phyloP scores from a whole-genome alignment of 1,284 basidiomycete genomes.

The Polyporus tsugae region DNA sequence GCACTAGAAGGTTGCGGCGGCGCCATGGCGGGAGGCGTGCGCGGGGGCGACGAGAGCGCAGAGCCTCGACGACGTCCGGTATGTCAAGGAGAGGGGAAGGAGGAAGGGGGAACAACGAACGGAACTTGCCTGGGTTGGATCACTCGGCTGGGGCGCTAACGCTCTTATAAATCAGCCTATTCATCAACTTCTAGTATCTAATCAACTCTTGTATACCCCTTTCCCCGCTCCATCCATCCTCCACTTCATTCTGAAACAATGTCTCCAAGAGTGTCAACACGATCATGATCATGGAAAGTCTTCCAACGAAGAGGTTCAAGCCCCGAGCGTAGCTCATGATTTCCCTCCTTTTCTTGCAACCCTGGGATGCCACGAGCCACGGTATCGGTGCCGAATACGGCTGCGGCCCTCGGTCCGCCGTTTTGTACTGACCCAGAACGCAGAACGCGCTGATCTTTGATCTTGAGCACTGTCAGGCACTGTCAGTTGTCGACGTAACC shows the following conservation, averaged over 20 bases:
- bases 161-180: constrained; percentile 15
- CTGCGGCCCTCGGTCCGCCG: neutral
- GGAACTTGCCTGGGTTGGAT: constrained; percentile 30
- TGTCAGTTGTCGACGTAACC: constrained; percentile 11
- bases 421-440: neutral
- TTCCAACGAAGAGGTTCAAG: neutral
- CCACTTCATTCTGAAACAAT: constrained; percentile 1
- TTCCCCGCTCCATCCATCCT: neutral
- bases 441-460: neutral
- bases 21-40: constrained; percentile 58
- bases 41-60: constrained; percentile 36
- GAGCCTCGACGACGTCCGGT: constrained; percentile 88
- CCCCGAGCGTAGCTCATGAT: neutral
- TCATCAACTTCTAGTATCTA: constrained; percentile 1
- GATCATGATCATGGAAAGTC: neutral
- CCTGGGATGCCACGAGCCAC: neutral
- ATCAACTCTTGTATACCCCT: neutral
- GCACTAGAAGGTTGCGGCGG: constrained; percentile 68
- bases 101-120: constrained; percentile 36
- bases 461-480: neutral
- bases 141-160: constrained; percentile 28
- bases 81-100: constrained; percentile 29
- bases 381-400: neutral
- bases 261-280: neutral
- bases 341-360: neutral